Evolutionary conservation across 305 asterid genomes (phyloP).

Genomic region (Solanum hybrid): DNA sequence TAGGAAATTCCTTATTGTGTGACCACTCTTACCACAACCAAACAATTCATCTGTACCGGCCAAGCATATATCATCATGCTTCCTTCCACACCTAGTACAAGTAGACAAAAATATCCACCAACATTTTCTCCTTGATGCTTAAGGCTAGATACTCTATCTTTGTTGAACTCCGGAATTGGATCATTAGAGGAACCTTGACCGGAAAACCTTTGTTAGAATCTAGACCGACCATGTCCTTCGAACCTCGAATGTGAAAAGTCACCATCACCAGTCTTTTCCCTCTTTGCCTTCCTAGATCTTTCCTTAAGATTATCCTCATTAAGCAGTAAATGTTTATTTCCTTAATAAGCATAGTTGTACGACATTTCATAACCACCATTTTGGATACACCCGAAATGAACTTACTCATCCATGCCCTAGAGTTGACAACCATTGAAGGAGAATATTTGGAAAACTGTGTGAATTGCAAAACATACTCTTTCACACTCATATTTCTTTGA

Average conservation of each 20-base stretch:
- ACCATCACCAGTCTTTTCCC: not conserved
- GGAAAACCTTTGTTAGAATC: not conserved
- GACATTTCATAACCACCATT: not conserved
- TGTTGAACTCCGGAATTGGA: not conserved
- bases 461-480: not conserved
- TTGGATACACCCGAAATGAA: not conserved
- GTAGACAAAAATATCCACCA: not conserved
- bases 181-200: not conserved
- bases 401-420: not conserved
- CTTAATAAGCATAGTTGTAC: not conserved
- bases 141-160: not conserved
- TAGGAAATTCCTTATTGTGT: not conserved
- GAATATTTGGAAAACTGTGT: not conserved
- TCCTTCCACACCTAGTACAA: not conserved
- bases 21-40: not conserved
- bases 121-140: not conserved
- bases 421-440: not conserved
- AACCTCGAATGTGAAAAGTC: not conserved
- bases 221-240: not conserved
- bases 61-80: not conserved
- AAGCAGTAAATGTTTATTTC: not conserved
- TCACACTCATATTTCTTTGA: not conserved
- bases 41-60: not conserved
- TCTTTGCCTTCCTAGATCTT: not conserved
- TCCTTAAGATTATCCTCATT: not conserved